Conservation (phyloP, 164 flowering plant genomes). For the Dillenia turbinata region DNA sequence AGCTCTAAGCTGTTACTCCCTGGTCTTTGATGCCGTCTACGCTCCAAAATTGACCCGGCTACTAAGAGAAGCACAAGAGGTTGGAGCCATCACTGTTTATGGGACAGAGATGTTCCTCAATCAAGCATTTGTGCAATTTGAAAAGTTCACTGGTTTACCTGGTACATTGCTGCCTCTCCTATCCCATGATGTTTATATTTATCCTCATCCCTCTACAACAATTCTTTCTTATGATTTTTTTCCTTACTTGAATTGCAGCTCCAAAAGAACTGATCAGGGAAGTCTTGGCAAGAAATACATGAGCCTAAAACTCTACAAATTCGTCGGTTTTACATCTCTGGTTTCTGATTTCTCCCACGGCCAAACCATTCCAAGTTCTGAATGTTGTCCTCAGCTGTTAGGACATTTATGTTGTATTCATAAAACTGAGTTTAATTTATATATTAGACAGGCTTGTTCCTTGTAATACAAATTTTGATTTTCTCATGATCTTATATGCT, state of each 20-base stretch:
- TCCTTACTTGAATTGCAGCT: conserved; percentile 26
- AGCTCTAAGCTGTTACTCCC: conserved; percentile 55
- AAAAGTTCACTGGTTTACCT: conserved; percentile 87
- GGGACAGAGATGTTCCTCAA: conserved; percentile 95
- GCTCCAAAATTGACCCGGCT: conserved; percentile 90
- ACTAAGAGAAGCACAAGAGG: conserved; percentile 73
- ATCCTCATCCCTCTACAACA: too few relatives aligned
- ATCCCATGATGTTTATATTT: background rate
- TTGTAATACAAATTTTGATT: too few relatives aligned
- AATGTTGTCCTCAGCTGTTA: too few relatives aligned
- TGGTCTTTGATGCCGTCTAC: conserved; percentile 94
- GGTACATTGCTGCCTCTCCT: conserved; percentile 34
- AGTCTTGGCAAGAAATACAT: conserved; percentile 18
- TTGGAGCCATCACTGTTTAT: conserved; percentile 62
- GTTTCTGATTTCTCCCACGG: too few relatives aligned
- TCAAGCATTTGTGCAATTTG: conserved; percentile 86
- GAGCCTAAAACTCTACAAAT: too few relatives aligned
- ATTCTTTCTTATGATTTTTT: too few relatives aligned
- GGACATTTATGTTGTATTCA: too few relatives aligned
- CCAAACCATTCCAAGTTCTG: too few relatives aligned
- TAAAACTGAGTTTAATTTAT: too few relatives aligned
- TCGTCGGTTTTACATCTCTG: too few relatives aligned
- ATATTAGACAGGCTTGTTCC: too few relatives aligned
- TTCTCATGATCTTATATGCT: too few relatives aligned
- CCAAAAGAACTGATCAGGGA: conserved; percentile 50